Evolutionary conservation across 352 stramenopile genomes (phyloP).

Genomic region (Lagenidium giganteum): DNA sequence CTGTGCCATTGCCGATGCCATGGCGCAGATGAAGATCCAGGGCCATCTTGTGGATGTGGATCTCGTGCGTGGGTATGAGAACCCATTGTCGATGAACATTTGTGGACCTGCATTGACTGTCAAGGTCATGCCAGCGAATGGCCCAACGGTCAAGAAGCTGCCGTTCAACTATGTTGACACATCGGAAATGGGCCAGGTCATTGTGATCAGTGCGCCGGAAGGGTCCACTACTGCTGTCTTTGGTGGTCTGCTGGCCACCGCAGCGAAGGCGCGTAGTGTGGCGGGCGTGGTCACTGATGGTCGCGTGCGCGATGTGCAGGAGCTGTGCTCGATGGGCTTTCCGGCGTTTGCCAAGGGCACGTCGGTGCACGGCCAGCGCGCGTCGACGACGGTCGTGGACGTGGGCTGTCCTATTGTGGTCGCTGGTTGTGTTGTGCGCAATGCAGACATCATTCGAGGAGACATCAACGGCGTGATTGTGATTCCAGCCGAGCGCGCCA

Average conservation of each 20-base stretch:
- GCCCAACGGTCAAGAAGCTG: slow-evolving; percentile 48
- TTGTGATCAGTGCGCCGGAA: slow-evolving; percentile 67
- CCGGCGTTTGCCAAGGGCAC: slow-evolving; percentile 63
- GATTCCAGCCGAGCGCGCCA: slow-evolving; percentile 62
- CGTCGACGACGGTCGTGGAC: slow-evolving; percentile 56
- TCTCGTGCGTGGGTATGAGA: slow-evolving; percentile 54
- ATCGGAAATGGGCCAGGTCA: slow-evolving; percentile 64
- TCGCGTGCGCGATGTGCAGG: slow-evolving; percentile 69
- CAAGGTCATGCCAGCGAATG: slow-evolving; percentile 66
- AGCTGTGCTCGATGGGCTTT: slow-evolving; percentile 63
- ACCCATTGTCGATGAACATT: slow-evolving; percentile 60
- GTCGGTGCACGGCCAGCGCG: slow-evolving; percentile 64
- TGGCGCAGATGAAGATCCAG: slow-evolving; percentile 73
- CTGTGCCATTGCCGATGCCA: slow-evolving; percentile 73
- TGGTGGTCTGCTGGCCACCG: slow-evolving; percentile 63
- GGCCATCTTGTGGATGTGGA: slow-evolving; percentile 74
- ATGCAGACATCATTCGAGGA: slow-evolving; percentile 72
- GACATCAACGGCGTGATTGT: slow-evolving; percentile 82
- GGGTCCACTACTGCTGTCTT: slow-evolving; percentile 57
- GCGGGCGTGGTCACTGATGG: slow-evolving; percentile 70
- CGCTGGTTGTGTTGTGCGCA: slow-evolving; percentile 70
- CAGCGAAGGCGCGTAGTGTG: slow-evolving; percentile 59
- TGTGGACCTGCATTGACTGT: slow-evolving; percentile 71
- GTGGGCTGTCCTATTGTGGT: slow-evolving; percentile 67
- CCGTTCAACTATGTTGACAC: slow-evolving; percentile 81